Percentiles rank a stretch among this genome's conserved stretches.
phyloP scores from a whole-genome alignment of 495 filamentous ascomycete species.

The Penicilliopsis zonata region DNA sequence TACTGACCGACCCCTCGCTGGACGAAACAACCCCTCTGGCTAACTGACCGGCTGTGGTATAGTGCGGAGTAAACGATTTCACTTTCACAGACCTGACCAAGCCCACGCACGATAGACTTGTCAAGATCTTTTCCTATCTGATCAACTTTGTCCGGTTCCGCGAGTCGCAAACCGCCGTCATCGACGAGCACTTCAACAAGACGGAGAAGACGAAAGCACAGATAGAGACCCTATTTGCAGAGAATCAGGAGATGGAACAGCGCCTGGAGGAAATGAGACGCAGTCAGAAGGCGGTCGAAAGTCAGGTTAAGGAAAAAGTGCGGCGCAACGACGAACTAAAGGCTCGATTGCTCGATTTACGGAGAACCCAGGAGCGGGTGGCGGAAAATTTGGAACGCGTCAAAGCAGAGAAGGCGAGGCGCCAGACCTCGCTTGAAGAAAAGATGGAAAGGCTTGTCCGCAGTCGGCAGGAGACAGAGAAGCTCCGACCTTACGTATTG shows the following conservation, averaged over 20 bases:
- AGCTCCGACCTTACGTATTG: slow-evolving; percentile 81
- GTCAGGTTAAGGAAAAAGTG: slow-evolving; percentile 67
- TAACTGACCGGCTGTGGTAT: background rate
- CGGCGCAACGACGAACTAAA: slow-evolving; percentile 77
- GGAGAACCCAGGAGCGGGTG: slow-evolving; percentile 64
- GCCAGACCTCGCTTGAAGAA: slow-evolving; percentile 65
- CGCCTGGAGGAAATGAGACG: slow-evolving; percentile 70
- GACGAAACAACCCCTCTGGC: background rate
- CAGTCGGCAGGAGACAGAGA: slow-evolving; percentile 65
- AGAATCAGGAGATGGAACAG: slow-evolving; percentile 77
- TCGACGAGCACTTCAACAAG: slow-evolving; percentile 87
- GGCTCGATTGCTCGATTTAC: slow-evolving; percentile 61
- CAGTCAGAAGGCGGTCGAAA: slow-evolving; percentile 64
- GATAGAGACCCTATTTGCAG: slow-evolving; percentile 73
- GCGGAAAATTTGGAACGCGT: slow-evolving; percentile 65
- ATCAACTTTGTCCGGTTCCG: slow-evolving; percentile 98
- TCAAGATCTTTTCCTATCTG: slow-evolving; percentile 87
- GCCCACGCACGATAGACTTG: slow-evolving; percentile 76
- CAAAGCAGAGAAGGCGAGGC: slow-evolving; percentile 56
- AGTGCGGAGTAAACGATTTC: slow-evolving; percentile 87
- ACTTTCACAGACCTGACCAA: slow-evolving; percentile 80
- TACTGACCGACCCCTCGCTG: background rate
- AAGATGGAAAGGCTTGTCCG: slow-evolving; percentile 52
- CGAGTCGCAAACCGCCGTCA: slow-evolving; percentile 72
- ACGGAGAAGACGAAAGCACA: slow-evolving; percentile 70